A percentile compares a stretch with the other conserved stretches of the same genome.
Conservation (phyloP, 345 rosid genomes). For the Eucalyptus globulus region DNA sequence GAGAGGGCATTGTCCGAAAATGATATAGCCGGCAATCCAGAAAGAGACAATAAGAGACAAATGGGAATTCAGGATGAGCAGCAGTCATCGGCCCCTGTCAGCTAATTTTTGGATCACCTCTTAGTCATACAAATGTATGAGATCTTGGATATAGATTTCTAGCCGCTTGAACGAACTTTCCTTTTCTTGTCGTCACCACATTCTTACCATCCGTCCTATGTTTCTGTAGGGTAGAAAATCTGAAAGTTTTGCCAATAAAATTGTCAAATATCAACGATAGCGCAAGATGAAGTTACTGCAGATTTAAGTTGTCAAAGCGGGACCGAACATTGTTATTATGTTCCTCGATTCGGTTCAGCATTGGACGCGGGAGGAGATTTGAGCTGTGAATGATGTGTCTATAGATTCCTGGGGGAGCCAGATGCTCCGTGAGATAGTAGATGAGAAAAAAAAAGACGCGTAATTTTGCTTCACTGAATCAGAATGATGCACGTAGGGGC, state of each 20-base stretch:
- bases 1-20: constrained; percentile 20
- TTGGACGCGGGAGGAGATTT: neutral
- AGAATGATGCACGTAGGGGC: neutral
- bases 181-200: neutral
- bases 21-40: constrained; percentile 5
- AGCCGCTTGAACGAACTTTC: neutral
- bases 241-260: neutral
- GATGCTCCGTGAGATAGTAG: neutral
- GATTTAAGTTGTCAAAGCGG: neutral
- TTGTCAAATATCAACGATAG: neutral
- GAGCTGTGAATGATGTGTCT: neutral
- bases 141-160: neutral
- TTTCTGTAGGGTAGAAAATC: neutral
- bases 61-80: neutral
- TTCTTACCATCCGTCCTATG: neutral
- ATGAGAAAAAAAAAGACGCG: neutral
- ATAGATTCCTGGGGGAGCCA: neutral
- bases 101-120: neutral
- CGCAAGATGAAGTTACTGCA: neutral
- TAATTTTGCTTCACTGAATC: neutral
- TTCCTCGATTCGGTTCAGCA: neutral
- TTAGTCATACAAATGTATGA: neutral
- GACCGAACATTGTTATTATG: neutral
- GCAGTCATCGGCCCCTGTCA: neutral
- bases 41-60: neutral